Evolutionary conservation across 306 rosid species (phyloP).

Genomic region (Rosa multiflora): DNA sequence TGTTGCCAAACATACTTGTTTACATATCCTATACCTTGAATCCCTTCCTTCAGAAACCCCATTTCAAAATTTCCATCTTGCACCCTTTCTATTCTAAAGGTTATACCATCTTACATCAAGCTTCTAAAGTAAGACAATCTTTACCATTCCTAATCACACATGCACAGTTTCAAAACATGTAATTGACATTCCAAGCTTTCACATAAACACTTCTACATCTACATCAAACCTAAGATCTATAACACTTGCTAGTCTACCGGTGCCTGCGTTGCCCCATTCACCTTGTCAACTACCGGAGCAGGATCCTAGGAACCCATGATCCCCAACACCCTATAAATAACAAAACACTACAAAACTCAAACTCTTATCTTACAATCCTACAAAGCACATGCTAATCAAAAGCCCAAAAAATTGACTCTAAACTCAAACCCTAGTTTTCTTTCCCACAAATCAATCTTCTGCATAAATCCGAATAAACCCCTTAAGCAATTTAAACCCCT

Average conservation of each 20-base stretch:
- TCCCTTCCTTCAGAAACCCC: no score
- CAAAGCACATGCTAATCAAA: neutral
- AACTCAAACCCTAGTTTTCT: neutral
- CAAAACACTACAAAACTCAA: conserved; percentile 16
- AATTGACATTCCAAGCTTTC: no score
- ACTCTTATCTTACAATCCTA: neutral
- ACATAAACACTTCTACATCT: no score
- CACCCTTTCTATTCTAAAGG: no score
- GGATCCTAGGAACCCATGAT: conserved; percentile 56
- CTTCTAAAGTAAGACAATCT: no score
- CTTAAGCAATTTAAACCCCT: neutral
- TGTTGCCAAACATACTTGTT: no score
- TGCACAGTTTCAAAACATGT: no score
- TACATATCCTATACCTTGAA: no score
- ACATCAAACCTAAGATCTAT: no score
- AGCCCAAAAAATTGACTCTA: neutral
- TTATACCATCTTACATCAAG: no score
- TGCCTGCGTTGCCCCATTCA: conserved; percentile 31
- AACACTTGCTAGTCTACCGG: conserved; percentile 39
- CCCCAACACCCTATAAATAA: conserved; percentile 23
- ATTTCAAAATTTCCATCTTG: no score
- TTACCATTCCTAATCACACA: no score
- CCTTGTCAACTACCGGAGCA: conserved; percentile 37
- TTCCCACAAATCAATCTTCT: neutral
- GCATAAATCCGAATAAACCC: neutral